phyloP scores from a whole-genome alignment of 2,329 filamentous ascomycete genomes.

The Colletotrichum godetiae region DNA sequence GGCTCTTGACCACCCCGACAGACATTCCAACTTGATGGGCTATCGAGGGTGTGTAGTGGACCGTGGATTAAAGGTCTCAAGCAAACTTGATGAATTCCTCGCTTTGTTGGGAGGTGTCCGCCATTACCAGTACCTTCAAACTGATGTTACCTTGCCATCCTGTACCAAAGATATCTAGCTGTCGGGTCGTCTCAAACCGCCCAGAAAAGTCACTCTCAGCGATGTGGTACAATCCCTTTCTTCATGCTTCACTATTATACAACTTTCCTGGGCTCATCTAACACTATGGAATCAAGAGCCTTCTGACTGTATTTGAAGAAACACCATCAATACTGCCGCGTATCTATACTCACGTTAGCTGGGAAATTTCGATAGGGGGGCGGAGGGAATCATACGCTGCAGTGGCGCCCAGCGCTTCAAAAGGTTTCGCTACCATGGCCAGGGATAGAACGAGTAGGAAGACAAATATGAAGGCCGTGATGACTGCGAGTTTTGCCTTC shows the following conservation, averaged over 20 bases:
- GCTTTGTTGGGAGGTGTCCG: too few relatives aligned
- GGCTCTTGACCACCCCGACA: too few relatives aligned
- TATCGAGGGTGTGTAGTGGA: too few relatives aligned
- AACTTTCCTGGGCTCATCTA: background rate
- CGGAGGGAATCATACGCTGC: background rate
- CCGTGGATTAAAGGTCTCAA: too few relatives aligned
- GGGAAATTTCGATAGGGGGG: fast-evolving
- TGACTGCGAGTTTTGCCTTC: background rate
- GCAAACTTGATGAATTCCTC: too few relatives aligned
- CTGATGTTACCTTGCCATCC: too few relatives aligned
- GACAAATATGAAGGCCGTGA: background rate
- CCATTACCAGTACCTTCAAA: too few relatives aligned
- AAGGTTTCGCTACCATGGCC: background rate
- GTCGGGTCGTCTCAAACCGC: too few relatives aligned
- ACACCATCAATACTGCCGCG: background rate
- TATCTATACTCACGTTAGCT: background rate
- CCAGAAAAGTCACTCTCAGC: too few relatives aligned
- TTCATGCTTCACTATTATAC: fast-evolving
- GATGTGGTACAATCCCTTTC: background rate
- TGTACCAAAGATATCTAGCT: too few relatives aligned
- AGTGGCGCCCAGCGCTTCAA: background rate
- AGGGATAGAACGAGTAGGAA: background rate
- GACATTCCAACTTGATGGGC: too few relatives aligned
- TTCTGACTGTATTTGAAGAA: background rate
- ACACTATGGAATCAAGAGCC: background rate